Evolutionary conservation across 768 basidiomycete genomes (phyloP).

Genomic region (Agaricus blazei): DNA sequence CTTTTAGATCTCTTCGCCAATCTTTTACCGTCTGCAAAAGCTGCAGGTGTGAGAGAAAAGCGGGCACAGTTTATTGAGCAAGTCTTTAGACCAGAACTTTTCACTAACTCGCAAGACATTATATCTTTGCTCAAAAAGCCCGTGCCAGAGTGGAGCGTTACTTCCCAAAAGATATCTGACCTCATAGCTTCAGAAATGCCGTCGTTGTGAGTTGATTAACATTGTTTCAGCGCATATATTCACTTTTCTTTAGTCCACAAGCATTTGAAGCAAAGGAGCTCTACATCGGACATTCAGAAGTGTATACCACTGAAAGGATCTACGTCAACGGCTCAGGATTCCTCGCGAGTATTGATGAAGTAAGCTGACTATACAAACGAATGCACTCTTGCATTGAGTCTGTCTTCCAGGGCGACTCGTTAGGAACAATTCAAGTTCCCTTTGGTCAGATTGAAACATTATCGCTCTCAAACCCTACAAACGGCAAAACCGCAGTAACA

Average conservation of each 20-base stretch:
- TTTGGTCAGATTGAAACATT: slow-evolving; percentile 28
- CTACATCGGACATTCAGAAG: slow-evolving; percentile 23
- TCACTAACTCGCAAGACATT: slow-evolving; percentile 32
- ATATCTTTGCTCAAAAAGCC: slow-evolving; percentile 36
- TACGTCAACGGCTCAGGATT: slow-evolving; percentile 49
- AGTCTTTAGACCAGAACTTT: slow-evolving; percentile 39
- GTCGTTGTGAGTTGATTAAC: slow-evolving; percentile 36
- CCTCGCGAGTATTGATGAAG: slow-evolving; percentile 45
- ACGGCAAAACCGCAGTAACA: slow-evolving; percentile 23
- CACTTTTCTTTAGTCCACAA: slow-evolving; percentile 43
- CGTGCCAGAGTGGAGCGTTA: slow-evolving; percentile 49
- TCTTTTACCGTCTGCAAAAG: slow-evolving; percentile 42
- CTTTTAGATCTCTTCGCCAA: slow-evolving; percentile 53
- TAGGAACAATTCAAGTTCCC: slow-evolving; percentile 46
- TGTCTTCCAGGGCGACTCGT: slow-evolving; percentile 35
- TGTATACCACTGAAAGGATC: slow-evolving; percentile 38
- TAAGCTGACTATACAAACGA: slow-evolving; percentile 11
- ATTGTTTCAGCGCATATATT: neutral
- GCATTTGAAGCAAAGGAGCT: slow-evolving; percentile 45
- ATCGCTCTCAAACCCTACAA: slow-evolving; percentile 17
- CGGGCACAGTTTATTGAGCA: slow-evolving; percentile 45
- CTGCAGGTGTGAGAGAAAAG: slow-evolving; percentile 21
- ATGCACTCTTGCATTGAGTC: slow-evolving; percentile 2
- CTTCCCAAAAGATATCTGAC: slow-evolving; percentile 41
- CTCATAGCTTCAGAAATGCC: slow-evolving; percentile 39